phyloP scores from a whole-genome alignment of 306 rosid genomes.

The Trichosanthes cucumerina region DNA sequence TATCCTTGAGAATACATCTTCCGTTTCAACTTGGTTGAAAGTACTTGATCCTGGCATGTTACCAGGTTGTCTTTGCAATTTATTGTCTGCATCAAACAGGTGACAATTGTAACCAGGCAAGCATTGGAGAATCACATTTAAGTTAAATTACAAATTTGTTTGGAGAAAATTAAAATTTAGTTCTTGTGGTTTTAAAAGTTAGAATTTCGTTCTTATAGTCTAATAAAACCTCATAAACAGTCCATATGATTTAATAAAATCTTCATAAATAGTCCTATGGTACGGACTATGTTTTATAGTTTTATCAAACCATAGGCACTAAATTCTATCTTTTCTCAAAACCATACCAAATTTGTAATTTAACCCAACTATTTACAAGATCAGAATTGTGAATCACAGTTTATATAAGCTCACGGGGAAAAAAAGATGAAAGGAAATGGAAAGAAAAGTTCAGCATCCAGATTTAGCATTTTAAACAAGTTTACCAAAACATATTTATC shows the following conservation, averaged over 20 bases:
- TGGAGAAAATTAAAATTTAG: too few relatives aligned
- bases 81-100: conserved; percentile 44
- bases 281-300: too few relatives aligned
- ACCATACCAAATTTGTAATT: too few relatives aligned
- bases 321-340: too few relatives aligned
- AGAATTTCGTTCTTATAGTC: too few relatives aligned
- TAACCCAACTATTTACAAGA: not conserved
- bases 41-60: conserved; percentile 50
- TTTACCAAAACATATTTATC: not conserved
- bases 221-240: too few relatives aligned
- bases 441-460: not conserved
- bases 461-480: not conserved
- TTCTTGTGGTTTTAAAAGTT: too few relatives aligned
- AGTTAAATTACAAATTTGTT: too few relatives aligned
- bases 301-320: too few relatives aligned
- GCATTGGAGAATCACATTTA: not conserved
- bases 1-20: conserved; percentile 59
- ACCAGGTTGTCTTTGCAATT: conserved; percentile 35
- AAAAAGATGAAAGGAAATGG: not conserved
- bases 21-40: conserved; percentile 33
- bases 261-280: too few relatives aligned
- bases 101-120: conserved; percentile 15
- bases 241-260: too few relatives aligned
- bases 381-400: not conserved
- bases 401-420: not conserved